Conservation (phyloP, 768 basidiomycete genomes). For the Cantharellus anzutake region DNA sequence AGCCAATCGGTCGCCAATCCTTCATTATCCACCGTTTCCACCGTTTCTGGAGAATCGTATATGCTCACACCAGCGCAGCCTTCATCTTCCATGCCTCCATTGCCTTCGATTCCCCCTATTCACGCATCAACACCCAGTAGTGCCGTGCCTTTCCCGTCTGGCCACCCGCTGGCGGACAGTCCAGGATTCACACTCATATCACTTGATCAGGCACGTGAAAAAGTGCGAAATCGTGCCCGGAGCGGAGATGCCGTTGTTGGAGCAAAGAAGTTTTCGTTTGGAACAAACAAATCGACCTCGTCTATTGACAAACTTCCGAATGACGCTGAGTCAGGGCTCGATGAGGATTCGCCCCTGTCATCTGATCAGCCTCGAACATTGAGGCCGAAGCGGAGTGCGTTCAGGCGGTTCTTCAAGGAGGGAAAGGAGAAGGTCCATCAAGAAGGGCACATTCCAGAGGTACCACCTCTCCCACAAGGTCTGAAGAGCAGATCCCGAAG, state of each 20-base stretch:
- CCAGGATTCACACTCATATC: conserved; percentile 4
- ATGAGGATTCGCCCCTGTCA: neutral
- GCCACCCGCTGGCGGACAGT: conserved; percentile 2
- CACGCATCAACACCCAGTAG: neutral
- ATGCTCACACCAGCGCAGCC: neutral
- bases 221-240: neutral
- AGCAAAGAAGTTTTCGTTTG: neutral
- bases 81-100: neutral
- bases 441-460: neutral
- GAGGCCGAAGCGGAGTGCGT: neutral
- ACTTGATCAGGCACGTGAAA: conserved; percentile 7
- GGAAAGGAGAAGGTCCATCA: neutral
- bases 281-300: neutral
- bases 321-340: neutral
- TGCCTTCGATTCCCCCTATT: neutral
- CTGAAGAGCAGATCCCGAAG: too few relatives aligned
- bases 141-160: too few relatives aligned
- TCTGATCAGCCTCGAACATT: neutral
- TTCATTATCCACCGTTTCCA: too few relatives aligned
- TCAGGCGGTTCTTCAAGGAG: neutral
- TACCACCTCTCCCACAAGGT: too few relatives aligned
- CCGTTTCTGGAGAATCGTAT: too few relatives aligned
- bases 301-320: neutral
- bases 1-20: too few relatives aligned
- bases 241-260: neutral